phyloP scores from a whole-genome alignment of 2,329 filamentous ascomycete genomes.

The Coleophoma cylindrospora region DNA sequence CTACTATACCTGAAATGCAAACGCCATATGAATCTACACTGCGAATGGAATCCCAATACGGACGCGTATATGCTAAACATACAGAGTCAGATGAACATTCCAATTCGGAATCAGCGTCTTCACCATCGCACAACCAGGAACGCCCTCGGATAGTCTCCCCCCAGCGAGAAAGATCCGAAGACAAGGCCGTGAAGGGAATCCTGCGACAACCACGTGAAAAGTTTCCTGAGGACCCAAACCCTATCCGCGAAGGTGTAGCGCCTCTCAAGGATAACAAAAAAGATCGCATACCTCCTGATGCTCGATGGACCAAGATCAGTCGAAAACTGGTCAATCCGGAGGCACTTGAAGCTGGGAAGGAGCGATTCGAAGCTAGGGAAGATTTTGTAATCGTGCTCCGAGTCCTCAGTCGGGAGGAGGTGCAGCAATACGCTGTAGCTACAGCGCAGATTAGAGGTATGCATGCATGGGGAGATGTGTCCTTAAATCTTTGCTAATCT shows the following conservation, averaged over 20 bases:
- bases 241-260: slow-evolving; percentile 83
- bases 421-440: slow-evolving; percentile 77
- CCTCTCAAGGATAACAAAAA: slow-evolving; percentile 85
- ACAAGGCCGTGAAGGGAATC: slow-evolving; percentile 75
- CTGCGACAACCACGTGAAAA: slow-evolving; percentile 75
- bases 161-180: slow-evolving; percentile 55
- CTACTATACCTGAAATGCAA: no score
- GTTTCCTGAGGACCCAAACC: slow-evolving; percentile 83
- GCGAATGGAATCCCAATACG: no score
- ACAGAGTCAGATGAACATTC: no score
- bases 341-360: slow-evolving; percentile 78
- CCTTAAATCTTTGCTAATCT: no score
- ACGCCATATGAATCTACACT: no score
- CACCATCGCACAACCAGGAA: no score
- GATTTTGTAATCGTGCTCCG: slow-evolving; percentile 91
- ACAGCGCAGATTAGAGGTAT: slow-evolving; percentile 78
- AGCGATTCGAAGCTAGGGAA: slow-evolving; percentile 85
- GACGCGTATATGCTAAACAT: no score
- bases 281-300: slow-evolving; percentile 70
- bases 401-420: slow-evolving; percentile 83
- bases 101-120: no score
- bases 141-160: slow-evolving; percentile 64
- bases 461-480: slow-evolving; percentile 12
- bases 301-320: slow-evolving; percentile 91
- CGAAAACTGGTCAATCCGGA: slow-evolving; percentile 85